phyloP scores from a whole-genome alignment of 345 rosid genomes.

The Aethionema arabicum region DNA sequence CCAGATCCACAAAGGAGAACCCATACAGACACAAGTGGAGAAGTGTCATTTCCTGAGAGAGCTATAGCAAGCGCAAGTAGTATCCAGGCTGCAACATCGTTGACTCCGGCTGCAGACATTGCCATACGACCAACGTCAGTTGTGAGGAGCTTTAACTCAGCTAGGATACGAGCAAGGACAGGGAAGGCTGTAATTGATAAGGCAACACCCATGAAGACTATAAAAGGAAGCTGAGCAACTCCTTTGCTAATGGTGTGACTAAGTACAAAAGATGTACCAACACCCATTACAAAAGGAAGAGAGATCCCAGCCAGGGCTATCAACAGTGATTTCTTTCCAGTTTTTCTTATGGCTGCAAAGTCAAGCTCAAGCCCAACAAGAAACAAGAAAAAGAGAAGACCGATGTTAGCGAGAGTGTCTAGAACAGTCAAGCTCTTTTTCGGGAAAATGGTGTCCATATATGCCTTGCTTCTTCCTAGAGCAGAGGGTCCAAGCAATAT shows the following conservation, averaged over 20 bases:
- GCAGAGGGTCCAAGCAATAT: constrained; percentile 61
- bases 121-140: constrained; percentile 52
- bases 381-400: constrained; percentile 62
- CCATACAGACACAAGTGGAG: constrained; percentile 49
- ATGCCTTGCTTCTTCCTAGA: constrained; percentile 48
- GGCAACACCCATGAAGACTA: constrained; percentile 53
- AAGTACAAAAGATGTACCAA: constrained; percentile 45
- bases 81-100: constrained; percentile 54
- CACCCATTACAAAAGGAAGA: constrained; percentile 53
- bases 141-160: constrained; percentile 54
- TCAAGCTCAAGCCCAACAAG: constrained; percentile 69
- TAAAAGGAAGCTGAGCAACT: constrained; percentile 38
- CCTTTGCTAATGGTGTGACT: constrained; percentile 38
- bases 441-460: constrained; percentile 48
- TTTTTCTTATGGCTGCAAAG: constrained; percentile 41
- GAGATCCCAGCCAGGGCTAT: constrained; percentile 59
- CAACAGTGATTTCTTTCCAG: constrained; percentile 41
- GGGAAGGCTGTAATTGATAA: constrained; percentile 57
- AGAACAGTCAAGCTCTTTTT: constrained; percentile 50
- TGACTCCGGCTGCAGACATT: constrained; percentile 55
- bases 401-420: constrained; percentile 56
- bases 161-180: constrained; percentile 53
- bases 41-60: constrained; percentile 40
- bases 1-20: constrained; percentile 44
- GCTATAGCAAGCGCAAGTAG: constrained; percentile 52